Base-by-base conservation (phyloP, 257 asterid genomes). In the Primulina tabacum region DNA sequence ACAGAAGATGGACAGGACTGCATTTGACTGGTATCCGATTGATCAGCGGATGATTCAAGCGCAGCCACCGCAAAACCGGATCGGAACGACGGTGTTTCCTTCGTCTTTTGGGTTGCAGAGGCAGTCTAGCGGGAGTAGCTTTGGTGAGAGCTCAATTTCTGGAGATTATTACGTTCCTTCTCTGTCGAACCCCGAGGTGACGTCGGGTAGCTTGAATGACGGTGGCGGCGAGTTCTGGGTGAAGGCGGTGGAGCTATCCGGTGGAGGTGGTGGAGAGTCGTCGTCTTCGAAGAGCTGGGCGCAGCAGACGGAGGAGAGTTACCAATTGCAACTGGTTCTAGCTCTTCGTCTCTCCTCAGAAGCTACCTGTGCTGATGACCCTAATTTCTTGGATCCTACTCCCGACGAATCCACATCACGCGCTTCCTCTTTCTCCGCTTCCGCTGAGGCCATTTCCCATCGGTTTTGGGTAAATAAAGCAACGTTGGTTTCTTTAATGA, bases 231-330 rank as follows among this genome's bases (percentile, higher is more conserved):
- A 83, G 37, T 67, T 72, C 57, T 71, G 85, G 85, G 79, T 40
- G 66, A 86, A 82, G 72, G 71, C 82, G 68, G 78, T 71, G 72
- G 95, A 81, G 71, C 68, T 70, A 63, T 73, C 82, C 30, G 78
- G 72, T 17, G 83, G 80, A 14, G 79, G 78, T 3, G 85, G 84
- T 10, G 86, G 83, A 6, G 88, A 84, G 14, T 81, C 96, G 20
- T 85, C 90, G 40, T 71, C 81, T 52, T 78, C 84, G 1, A 91
- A 87, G 86, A 94, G 97, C 80, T 94, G 99, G 99, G 97, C 99
- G 47, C 97, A 82, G 82, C 97, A 91, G 86, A 94, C 96, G 75
- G 99, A 89, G 83, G 97, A 94, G 89, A 91, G 97, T 74, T 94
- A 94, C 69, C 97, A 86, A 73, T 71, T 94, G 86, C 99, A 91